Conservation (phyloP, 2,329 filamentous ascomycete species). For the Cryphonectria nitschkei region DNA sequence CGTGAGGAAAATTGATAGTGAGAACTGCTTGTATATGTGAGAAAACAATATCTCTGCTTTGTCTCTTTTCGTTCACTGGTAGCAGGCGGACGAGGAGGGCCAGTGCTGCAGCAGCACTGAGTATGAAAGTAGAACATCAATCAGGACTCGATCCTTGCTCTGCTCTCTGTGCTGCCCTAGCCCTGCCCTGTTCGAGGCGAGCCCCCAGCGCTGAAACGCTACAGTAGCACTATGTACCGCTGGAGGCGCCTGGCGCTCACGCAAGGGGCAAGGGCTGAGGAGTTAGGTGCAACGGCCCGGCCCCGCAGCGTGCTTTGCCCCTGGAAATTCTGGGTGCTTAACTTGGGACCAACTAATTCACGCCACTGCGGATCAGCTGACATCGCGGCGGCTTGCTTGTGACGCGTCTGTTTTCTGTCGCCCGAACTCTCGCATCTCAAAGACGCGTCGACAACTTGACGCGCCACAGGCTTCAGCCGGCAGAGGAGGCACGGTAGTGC, state of each 20-base stretch:
- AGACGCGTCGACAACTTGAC: conserved; percentile 18
- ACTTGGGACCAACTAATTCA: neutral
- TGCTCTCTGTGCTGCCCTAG: neutral
- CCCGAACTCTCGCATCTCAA: neutral
- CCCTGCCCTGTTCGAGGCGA: neutral
- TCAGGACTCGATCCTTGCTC: neutral
- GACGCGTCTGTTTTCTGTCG: neutral
- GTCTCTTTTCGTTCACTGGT: neutral
- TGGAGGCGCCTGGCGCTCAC: neutral
- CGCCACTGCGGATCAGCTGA: conserved; percentile 21
- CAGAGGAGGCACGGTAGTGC: neutral
- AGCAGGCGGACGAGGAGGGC: neutral
- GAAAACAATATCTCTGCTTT: neutral
- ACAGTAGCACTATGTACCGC: neutral
- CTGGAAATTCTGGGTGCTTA: neutral
- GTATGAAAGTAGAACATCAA: neutral
- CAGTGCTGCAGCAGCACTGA: neutral
- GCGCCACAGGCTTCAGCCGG: conserved; percentile 2
- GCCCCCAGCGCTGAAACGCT: neutral
- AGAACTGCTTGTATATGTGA: neutral
- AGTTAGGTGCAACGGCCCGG: neutral
- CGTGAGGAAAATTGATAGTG: neutral
- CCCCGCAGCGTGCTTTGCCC: neutral
- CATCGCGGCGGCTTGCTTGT: conserved; percentile 17
- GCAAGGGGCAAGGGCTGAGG: neutral